A percentile compares a stretch with the other conserved stretches of the same genome.
Conservation (phyloP, 345 rosid species). For the Lumnitzera racemosa region DNA sequence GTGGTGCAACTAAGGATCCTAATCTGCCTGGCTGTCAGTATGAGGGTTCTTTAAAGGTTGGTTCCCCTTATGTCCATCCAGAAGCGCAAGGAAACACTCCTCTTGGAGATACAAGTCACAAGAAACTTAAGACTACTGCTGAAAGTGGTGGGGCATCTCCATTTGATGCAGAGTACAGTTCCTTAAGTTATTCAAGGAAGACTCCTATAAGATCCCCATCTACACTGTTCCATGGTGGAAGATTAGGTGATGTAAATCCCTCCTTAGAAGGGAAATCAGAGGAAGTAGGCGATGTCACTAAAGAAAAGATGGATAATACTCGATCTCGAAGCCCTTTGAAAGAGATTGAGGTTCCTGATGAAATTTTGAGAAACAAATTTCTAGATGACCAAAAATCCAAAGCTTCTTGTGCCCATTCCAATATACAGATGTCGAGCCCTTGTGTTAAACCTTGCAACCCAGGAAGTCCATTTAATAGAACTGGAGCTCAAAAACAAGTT, state of each 20-base stretch:
- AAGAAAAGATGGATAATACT: slow-evolving; percentile 6
- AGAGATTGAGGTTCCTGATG: slow-evolving; percentile 17
- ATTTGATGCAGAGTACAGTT: slow-evolving; percentile 16
- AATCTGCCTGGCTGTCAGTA: slow-evolving; percentile 15
- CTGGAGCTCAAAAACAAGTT: slow-evolving; percentile 16
- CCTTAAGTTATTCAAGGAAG: slow-evolving; percentile 43
- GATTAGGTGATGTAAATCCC: slow-evolving; percentile 15
- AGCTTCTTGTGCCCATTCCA: slow-evolving; percentile 20
- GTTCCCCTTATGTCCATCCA: slow-evolving; percentile 9
- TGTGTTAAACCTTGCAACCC: slow-evolving; percentile 19
- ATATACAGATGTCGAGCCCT: slow-evolving; percentile 22
- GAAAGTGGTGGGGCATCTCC: slow-evolving; percentile 24
- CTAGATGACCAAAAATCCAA: slow-evolving; percentile 29
- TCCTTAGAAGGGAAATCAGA: no score
- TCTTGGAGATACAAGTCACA: slow-evolving; percentile 9
- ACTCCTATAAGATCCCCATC: slow-evolving; percentile 27
- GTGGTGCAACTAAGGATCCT: slow-evolving; percentile 13
- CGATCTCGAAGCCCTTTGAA: slow-evolving; percentile 20
- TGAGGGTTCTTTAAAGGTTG: slow-evolving; percentile 7
- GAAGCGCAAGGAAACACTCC: slow-evolving; percentile 24
- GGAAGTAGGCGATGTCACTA: no score
- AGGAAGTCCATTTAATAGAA: slow-evolving; percentile 20
- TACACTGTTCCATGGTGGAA: slow-evolving; percentile 26
- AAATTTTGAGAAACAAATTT: slow-evolving; percentile 20
- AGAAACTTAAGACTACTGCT: slow-evolving; percentile 15